Evolutionary conservation across 768 basidiomycete genomes (phyloP).

Genomic region (Mycena albidolilacea): DNA sequence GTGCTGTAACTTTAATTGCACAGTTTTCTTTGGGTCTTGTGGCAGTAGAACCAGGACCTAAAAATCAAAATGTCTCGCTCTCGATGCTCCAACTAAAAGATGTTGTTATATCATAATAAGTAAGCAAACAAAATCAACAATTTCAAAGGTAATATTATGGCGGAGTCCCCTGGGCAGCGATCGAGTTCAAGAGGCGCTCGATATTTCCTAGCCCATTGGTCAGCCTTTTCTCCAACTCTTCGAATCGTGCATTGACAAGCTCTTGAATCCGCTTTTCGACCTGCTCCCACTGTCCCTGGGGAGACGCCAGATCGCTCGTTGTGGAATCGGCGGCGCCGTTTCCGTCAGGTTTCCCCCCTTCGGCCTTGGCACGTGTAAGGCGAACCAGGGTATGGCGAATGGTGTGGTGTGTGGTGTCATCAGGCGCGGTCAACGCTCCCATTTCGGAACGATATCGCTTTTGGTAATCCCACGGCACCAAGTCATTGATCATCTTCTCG

Average conservation of each 20-base stretch:
- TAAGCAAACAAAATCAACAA: too few species aligned
- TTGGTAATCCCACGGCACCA: too few species aligned
- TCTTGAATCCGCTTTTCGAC: conserved; percentile 20
- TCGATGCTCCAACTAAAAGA: too few species aligned
- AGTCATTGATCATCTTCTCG: too few species aligned
- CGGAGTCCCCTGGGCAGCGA: not conserved
- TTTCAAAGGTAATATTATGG: not conserved
- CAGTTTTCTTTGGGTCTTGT: too few species aligned
- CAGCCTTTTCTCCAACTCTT: conserved; percentile 26
- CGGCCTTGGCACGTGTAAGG: not conserved
- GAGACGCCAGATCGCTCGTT: not conserved
- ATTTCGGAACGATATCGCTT: too few species aligned
- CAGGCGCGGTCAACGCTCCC: not conserved
- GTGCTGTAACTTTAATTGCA: too few species aligned
- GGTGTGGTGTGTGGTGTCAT: not conserved
- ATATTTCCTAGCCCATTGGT: conserved; percentile 21
- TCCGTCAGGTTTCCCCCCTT: not conserved
- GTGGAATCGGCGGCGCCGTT: not conserved
- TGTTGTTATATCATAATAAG: too few species aligned
- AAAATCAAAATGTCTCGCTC: too few species aligned
- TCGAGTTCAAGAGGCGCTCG: conserved; percentile 14
- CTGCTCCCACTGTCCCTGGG: conserved; percentile 13
- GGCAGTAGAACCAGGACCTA: too few species aligned
- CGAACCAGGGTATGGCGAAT: conserved; percentile 25
- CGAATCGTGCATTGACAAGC: conserved; percentile 20